A percentile compares a stretch with the other conserved stretches of the same genome.
Conservation (phyloP, 805 yeast species). For the Pichia nanzhaoensis region DNA sequence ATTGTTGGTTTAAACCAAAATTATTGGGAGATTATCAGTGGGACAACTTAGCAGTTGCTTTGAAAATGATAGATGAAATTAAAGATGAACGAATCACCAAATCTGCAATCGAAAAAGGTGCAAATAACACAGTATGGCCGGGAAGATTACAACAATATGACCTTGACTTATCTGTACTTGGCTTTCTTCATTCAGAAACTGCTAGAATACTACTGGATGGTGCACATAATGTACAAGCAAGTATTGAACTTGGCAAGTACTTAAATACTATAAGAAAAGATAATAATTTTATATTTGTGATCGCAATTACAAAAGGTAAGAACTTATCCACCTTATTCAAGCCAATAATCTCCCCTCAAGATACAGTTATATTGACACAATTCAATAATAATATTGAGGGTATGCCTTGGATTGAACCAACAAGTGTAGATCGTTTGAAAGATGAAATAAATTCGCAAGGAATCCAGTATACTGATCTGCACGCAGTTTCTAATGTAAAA, state of each 20-base stretch:
- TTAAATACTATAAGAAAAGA: conserved; percentile 28
- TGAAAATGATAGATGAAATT: conserved; percentile 43
- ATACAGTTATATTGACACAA: conserved; percentile 52
- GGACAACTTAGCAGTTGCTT: conserved; percentile 62
- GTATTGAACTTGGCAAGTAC: conserved; percentile 58
- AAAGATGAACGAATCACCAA: conserved; percentile 15
- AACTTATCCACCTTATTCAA: conserved; percentile 46
- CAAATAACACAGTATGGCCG: conserved; percentile 65
- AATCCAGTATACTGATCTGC: conserved; percentile 10
- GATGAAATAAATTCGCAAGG: conserved; percentile 19
- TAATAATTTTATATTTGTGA: conserved; percentile 42
- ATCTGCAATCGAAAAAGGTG: conserved; percentile 41
- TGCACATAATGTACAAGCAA: conserved; percentile 87
- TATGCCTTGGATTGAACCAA: conserved; percentile 88
- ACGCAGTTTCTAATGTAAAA: conserved; percentile 16
- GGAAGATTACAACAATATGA: conserved; percentile 66
- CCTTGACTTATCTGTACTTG: conserved; percentile 19
- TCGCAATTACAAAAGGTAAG: conserved; percentile 76
- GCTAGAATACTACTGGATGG: conserved; percentile 66
- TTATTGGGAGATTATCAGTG: conserved; percentile 68
- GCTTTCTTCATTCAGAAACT: conserved; percentile 9
- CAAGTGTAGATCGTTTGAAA: conserved; percentile 30
- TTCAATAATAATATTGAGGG: conserved; percentile 65
- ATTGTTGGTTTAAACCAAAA: conserved; percentile 35
- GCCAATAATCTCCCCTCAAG: conserved; percentile 40